These are phyloP conservation scores for Podosphaera xanthii DNA, from an alignment of 2,329 filamentous ascomycete genomes.

Conservation along the genomic window DNA sequence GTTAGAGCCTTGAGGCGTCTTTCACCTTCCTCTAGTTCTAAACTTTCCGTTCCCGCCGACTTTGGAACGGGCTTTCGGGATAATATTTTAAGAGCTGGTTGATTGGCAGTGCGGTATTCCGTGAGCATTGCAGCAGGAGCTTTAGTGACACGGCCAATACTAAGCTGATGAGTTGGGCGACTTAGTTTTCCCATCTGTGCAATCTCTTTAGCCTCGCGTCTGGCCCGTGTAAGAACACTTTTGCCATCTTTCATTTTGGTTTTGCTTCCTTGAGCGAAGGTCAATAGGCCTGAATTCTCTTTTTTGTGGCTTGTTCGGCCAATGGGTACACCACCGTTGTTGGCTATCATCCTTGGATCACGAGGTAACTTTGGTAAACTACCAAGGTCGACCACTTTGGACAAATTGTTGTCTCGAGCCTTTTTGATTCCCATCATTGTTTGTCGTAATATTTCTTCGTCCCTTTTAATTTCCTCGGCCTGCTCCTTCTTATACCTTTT, in stretches of 20 bases:
- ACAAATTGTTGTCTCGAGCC: slow-evolving; percentile 32
- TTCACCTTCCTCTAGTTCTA: slow-evolving; percentile 18
- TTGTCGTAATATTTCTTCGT: slow-evolving; percentile 30
- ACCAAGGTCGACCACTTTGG: slow-evolving; percentile 30
- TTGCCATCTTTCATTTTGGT: slow-evolving; percentile 28
- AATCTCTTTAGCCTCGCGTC: slow-evolving; percentile 32
- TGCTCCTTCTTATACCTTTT: slow-evolving; percentile 39
- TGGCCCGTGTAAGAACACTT: slow-evolving; percentile 31
- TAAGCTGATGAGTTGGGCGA: slow-evolving; percentile 18
- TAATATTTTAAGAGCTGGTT: slow-evolving; percentile 16
- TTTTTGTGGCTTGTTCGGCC: slow-evolving; percentile 13
- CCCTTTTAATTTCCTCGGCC: slow-evolving; percentile 30
- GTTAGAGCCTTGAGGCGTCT: slow-evolving; percentile 8
- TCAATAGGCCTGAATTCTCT: slow-evolving; percentile 17
- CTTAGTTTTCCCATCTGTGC: slow-evolving; percentile 24
- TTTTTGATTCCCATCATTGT: slow-evolving; percentile 33
- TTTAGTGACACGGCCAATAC: slow-evolving; percentile 19
- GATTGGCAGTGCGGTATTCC: slow-evolving; percentile 24
- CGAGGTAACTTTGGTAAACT: slow-evolving; percentile 22
- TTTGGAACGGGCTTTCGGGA: slow-evolving; percentile 10
- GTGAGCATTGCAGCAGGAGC: slow-evolving; percentile 32
- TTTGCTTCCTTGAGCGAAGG: slow-evolving; percentile 25
- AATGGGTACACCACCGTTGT: slow-evolving; percentile 16
- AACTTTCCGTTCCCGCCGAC: slow-evolving; percentile 4
- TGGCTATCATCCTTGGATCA: slow-evolving; percentile 17